Conservation (phyloP, 2,329 filamentous ascomycete species). For the Apiospora aurea region DNA sequence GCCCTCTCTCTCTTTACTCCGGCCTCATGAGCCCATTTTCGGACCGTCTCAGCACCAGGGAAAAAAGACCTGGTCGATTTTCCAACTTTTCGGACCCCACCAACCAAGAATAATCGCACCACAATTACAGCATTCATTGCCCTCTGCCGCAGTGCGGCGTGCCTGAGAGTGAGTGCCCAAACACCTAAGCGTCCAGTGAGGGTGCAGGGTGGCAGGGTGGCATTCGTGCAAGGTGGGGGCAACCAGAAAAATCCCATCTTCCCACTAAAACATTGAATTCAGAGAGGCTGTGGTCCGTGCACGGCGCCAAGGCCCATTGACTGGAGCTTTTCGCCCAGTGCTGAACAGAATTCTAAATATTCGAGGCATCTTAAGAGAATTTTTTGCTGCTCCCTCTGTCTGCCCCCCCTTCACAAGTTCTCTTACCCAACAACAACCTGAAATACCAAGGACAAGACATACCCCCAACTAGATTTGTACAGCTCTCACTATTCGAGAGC, state of each 20-base stretch:
- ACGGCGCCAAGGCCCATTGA: slow-evolving; percentile 1
- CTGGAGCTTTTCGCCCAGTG: slow-evolving; percentile 14
- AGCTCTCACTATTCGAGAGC: slow-evolving; percentile 29
- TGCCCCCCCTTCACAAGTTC: slow-evolving; percentile 22
- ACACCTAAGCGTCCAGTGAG: slow-evolving; percentile 10
- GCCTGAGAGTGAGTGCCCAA: slow-evolving; percentile 8
- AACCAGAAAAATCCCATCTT: slow-evolving; percentile 13
- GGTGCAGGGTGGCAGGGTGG: not conserved
- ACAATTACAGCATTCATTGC: slow-evolving; percentile 21
- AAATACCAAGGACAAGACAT: slow-evolving; percentile 6
- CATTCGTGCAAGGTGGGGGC: not conserved
- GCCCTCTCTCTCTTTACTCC: too few species aligned
- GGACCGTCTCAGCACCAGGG: slow-evolving; percentile 10
- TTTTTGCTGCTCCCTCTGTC: slow-evolving; percentile 20
- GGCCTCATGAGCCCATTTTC: slow-evolving; percentile 17
- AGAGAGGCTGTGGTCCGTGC: slow-evolving; percentile 16
- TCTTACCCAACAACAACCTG: slow-evolving; percentile 17
- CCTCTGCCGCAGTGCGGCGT: slow-evolving; percentile 3
- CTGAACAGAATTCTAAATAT: slow-evolving; percentile 22
- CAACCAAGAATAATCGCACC: slow-evolving; percentile 19
- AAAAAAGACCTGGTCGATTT: slow-evolving; percentile 10
- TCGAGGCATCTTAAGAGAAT: slow-evolving; percentile 18
- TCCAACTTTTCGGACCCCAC: slow-evolving; percentile 6
- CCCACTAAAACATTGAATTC: slow-evolving; percentile 18
- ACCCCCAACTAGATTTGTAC: slow-evolving; percentile 28